phyloP scores from a whole-genome alignment of 2,329 filamentous ascomycete species.

The Pseudogymnoascus sp. region DNA sequence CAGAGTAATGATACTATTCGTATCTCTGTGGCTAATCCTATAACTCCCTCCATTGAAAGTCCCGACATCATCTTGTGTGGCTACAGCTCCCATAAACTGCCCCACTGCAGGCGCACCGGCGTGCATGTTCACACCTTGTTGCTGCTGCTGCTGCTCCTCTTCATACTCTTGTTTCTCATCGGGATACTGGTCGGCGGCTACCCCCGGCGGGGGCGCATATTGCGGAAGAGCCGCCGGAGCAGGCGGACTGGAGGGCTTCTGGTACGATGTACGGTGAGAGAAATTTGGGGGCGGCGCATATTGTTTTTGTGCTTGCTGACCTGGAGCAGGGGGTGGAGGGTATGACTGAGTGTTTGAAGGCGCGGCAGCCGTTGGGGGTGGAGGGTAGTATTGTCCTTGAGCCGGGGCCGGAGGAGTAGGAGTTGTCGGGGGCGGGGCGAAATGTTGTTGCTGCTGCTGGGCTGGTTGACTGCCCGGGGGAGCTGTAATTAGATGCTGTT shows the following conservation, averaged over 20 bases:
- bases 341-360: conserved; percentile 1
- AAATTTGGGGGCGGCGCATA: conserved; percentile 23
- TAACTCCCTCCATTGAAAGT: conserved; percentile 96
- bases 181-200: not conserved
- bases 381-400: conserved; percentile 21
- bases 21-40: conserved; percentile 84
- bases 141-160: conserved; percentile 1
- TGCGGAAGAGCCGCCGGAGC: conserved; percentile 10
- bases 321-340: not conserved
- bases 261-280: conserved; percentile 30
- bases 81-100: conserved; percentile 58
- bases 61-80: conserved; percentile 77
- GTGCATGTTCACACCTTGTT: conserved; percentile 25
- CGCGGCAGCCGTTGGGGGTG: conserved; percentile 10
- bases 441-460: conserved; percentile 20
- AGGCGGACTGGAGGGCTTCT: conserved; percentile 20
- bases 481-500: conserved; percentile 19
- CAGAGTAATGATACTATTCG: conserved; percentile 81
- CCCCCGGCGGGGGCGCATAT: not conserved
- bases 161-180: conserved; percentile 3
- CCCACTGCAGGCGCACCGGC: conserved; percentile 34
- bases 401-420: conserved; percentile 25
- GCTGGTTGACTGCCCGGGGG: conserved; percentile 23
- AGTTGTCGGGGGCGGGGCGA: conserved; percentile 25
- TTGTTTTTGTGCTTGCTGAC: conserved; percentile 17